Evolutionary conservation across 352 stramenopile species (phyloP).

Genomic region (Pythium folliculosum): DNA sequence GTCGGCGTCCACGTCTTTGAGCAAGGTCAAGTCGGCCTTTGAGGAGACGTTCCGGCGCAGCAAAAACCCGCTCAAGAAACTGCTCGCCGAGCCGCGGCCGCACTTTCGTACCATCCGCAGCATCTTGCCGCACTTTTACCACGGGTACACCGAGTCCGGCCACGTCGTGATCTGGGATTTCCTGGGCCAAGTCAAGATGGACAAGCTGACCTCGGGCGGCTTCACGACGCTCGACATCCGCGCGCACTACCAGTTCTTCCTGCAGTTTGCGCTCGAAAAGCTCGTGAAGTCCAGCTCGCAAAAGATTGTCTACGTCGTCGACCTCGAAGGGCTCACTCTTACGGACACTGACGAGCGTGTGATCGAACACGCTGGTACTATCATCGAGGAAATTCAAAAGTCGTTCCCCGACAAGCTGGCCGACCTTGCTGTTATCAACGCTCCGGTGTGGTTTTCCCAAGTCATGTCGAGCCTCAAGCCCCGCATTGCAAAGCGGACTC

Average conservation of each 20-base stretch:
- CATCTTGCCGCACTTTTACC: slow-evolving; percentile 76
- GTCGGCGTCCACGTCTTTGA: slow-evolving; percentile 36
- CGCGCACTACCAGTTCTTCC: slow-evolving; percentile 77
- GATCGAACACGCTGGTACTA: slow-evolving; percentile 53
- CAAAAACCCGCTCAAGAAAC: slow-evolving; percentile 40
- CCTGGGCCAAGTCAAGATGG: slow-evolving; percentile 77
- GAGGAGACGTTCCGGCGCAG: slow-evolving; percentile 59
- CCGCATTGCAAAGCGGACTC: slow-evolving; percentile 57
- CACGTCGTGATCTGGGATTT: slow-evolving; percentile 81
- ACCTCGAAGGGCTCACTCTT: slow-evolving; percentile 76
- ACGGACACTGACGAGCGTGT: slow-evolving; percentile 67
- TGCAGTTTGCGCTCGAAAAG: slow-evolving; percentile 73
- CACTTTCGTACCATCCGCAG: slow-evolving; percentile 73
- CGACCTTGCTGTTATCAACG: slow-evolving; percentile 63
- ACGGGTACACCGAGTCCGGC: slow-evolving; percentile 69
- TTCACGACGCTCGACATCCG: slow-evolving; percentile 75
- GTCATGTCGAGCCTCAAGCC: slow-evolving; percentile 64
- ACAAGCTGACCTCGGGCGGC: slow-evolving; percentile 58
- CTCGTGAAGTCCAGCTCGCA: slow-evolving; percentile 57
- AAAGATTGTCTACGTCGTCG: slow-evolving; percentile 77
- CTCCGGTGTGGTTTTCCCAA: slow-evolving; percentile 82
- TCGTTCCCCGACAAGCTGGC: slow-evolving; percentile 68
- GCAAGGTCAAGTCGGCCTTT: slow-evolving; percentile 67
- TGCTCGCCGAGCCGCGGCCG: slow-evolving; percentile 56
- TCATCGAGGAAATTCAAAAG: slow-evolving; percentile 61